Percentiles rank a stretch among this genome's conserved stretches.
phyloP scores from a whole-genome alignment of 2,329 filamentous ascomycete genomes.

The Exophiala spinifera region DNA sequence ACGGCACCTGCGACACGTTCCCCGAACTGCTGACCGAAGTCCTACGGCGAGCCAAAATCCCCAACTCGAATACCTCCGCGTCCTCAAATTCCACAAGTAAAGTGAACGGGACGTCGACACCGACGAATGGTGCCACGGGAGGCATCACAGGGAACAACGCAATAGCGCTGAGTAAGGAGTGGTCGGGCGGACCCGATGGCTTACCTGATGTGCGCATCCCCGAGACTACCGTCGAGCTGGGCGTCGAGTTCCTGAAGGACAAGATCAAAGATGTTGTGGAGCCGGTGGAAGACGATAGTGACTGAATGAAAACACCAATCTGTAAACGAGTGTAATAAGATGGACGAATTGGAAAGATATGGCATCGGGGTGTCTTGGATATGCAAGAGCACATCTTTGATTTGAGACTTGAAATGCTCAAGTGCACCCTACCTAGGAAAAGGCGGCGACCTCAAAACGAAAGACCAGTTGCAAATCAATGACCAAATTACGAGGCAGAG shows the following conservation, averaged over 20 bases:
- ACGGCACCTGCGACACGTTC: conserved; percentile 55
- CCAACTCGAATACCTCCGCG: conserved; percentile 17
- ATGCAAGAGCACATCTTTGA: not conserved
- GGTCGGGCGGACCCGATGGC: conserved; percentile 37
- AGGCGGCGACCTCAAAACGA: no score
- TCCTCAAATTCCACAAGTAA: conserved; percentile 9
- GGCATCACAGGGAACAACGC: conserved; percentile 24
- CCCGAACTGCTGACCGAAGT: conserved; percentile 56
- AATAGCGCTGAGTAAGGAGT: conserved; percentile 35
- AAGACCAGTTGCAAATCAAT: no score
- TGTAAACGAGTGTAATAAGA: no score
- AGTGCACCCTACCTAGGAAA: no score
- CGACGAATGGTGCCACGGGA: not conserved
- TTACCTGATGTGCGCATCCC: conserved; percentile 49
- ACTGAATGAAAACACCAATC: conserved; percentile 2
- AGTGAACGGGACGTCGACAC: conserved; percentile 14
- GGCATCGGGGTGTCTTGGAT: not conserved
- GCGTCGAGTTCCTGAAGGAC: conserved; percentile 50
- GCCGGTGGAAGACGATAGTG: conserved; percentile 40
- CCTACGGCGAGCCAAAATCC: conserved; percentile 44
- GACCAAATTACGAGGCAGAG: no score
- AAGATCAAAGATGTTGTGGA: conserved; percentile 52
- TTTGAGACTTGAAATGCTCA: no score
- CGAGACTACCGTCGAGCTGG: conserved; percentile 48
- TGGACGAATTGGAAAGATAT: not conserved